Conservation (phyloP, 768 basidiomycete genomes). For the Lanmaoa pseudosensibilis region DNA sequence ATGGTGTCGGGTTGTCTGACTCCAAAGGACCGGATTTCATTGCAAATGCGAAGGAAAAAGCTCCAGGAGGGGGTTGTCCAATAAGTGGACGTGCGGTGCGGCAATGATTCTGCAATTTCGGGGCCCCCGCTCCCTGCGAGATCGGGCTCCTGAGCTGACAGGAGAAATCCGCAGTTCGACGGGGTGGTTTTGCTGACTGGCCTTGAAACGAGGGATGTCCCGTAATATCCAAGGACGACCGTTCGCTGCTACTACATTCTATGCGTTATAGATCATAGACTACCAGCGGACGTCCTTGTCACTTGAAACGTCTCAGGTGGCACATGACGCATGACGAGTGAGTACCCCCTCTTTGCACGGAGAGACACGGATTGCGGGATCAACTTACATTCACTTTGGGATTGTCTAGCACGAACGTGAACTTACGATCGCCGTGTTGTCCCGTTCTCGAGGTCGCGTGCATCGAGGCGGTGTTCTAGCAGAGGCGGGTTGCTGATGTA, state of each 20-base stretch:
- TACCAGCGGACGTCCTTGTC: no score
- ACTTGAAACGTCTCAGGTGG: not conserved
- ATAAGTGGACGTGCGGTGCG: no score
- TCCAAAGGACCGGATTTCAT: not conserved
- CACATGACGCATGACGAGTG: not conserved
- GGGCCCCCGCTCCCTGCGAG: not conserved
- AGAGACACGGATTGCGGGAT: not conserved
- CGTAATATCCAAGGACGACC: not conserved
- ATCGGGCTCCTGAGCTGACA: not conserved
- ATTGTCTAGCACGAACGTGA: not conserved
- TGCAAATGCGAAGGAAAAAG: not conserved
- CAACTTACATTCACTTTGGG: not conserved
- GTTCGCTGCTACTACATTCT: not conserved
- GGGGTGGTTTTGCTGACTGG: no score
- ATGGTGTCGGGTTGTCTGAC: not conserved
- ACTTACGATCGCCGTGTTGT: not conserved
- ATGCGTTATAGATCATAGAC: no score
- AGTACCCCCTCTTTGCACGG: not conserved
- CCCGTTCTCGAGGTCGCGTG: not conserved
- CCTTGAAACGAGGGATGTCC: not conserved
- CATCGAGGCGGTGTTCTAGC: not conserved
- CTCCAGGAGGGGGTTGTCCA: not conserved
- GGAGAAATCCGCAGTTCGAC: not conserved
- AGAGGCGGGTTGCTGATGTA: slow-evolving; percentile 29
- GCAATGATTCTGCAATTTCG: not conserved